phyloP scores from a whole-genome alignment of 352 stramenopile species.

The Stramenopiles sp. region DNA sequence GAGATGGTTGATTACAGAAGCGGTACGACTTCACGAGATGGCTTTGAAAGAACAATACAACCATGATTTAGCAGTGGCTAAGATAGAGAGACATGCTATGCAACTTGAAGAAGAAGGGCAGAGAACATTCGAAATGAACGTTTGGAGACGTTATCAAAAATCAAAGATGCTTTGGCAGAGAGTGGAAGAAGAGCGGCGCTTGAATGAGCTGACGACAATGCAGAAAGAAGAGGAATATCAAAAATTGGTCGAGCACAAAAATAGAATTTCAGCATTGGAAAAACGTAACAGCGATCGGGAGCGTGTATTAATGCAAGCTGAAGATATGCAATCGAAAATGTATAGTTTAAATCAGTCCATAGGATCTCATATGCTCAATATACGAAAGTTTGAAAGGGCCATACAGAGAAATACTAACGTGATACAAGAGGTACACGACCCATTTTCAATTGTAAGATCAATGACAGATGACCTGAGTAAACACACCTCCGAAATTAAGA shows the following conservation, averaged over 20 bases:
- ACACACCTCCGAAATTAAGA: conserved; percentile 1
- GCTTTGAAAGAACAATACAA: background rate
- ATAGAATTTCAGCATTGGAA: background rate
- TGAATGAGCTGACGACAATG: background rate
- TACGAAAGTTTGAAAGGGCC: background rate
- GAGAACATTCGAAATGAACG: background rate
- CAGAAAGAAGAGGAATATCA: background rate
- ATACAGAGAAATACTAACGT: background rate
- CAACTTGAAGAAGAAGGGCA: background rate
- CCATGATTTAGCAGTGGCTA: background rate
- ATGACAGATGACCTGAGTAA: conserved; percentile 1
- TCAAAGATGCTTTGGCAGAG: background rate
- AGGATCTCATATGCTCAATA: conserved; percentile 1
- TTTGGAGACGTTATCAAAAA: background rate
- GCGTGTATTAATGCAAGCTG: background rate
- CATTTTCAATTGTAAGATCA: background rate
- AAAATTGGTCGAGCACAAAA: background rate
- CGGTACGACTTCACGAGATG: background rate
- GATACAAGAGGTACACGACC: background rate
- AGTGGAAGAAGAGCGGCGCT: background rate
- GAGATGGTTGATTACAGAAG: background rate
- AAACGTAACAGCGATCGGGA: background rate
- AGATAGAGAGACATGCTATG: background rate
- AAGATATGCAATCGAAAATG: conserved; percentile 12
- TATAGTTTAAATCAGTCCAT: conserved; percentile 1